Base-by-base conservation (phyloP, 768 basidiomycete species). In the Hericium erinaceus region DNA sequence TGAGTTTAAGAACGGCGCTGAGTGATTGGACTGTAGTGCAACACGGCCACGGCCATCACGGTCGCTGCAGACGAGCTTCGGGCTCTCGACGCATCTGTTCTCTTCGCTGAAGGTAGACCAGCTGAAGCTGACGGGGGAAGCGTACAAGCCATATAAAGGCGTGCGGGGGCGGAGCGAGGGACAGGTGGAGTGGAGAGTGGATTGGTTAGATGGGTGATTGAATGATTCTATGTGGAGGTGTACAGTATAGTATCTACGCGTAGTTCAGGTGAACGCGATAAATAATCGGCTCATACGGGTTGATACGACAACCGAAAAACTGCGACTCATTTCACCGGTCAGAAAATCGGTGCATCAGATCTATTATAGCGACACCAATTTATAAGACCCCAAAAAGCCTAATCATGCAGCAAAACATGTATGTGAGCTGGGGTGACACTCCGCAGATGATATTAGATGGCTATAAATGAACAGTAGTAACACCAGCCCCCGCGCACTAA, bases 91-190 rank as follows among this genome's bases (percentile, higher is more conserved):
- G 51, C 64, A 88, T 65, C 84, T 84, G 39, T 90, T 86, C 68
- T 92, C 91, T 6, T 78, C 87, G 18, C 74, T 95, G 49, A 90
- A 88, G 64, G 85, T 95, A 4, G 90, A 94, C 58, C 88, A 93
- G 64, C 78, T 95, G 48, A 91, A 84, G 69, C 73, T 91, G 26
- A 84, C 77, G 2, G 85, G 87, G 12, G 91, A 94, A 68, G 71
- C 70, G 11, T 95, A 95, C 70, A 95, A 95, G 70, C 89, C 89
- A 11, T 97, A 89, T 73, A 95, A 95, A 70, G 94, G 94, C 15
- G 87, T 97, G 53, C 75, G 92, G 66, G 82, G 84, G 48, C 75
- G 78, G 41, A 80, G 81, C 37, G 68, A 73, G n/a, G 89, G 86
- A 1, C 77, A 80, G 55, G 74, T 92, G 4, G 91, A 92, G 69